Conservation (phyloP, 345 rosid species). For the Firmiana major region DNA sequence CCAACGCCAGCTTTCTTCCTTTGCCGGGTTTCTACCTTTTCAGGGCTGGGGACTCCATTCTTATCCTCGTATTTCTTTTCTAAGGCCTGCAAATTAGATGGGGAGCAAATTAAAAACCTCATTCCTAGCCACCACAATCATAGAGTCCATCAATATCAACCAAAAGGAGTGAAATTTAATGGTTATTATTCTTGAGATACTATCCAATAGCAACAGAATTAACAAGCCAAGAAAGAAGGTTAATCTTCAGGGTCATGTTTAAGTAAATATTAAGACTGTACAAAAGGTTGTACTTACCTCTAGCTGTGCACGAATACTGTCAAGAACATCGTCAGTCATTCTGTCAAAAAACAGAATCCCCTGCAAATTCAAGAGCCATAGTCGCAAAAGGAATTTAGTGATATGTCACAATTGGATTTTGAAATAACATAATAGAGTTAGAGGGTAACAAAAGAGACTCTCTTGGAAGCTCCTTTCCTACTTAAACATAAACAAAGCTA, state of each 20-base stretch:
- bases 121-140: not conserved
- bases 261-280: not conserved
- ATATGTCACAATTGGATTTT: not conserved
- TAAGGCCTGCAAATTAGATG: conserved; percentile 46
- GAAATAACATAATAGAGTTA: not conserved
- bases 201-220: not conserved
- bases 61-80: conserved; percentile 77
- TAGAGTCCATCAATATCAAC: not conserved
- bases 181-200: not conserved
- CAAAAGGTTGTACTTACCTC: conserved; percentile 48
- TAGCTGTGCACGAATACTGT: conserved; percentile 51
- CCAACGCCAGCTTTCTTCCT: conserved; percentile 63
- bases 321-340: conserved; percentile 83
- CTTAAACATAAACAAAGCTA: not conserved
- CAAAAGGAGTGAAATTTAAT: not conserved
- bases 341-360: conserved; percentile 85
- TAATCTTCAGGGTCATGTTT: not conserved
- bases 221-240: not conserved
- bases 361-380: conserved; percentile 40
- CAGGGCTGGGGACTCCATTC: conserved; percentile 81
- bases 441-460: not conserved
- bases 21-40: conserved; percentile 53
- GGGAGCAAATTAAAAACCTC: not conserved
- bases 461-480: not conserved
- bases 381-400: conserved; percentile 9